These are phyloP conservation scores for Termitomyces sp. DNA, from an alignment of 768 basidiomycete genomes.

Conservation along the genomic window DNA sequence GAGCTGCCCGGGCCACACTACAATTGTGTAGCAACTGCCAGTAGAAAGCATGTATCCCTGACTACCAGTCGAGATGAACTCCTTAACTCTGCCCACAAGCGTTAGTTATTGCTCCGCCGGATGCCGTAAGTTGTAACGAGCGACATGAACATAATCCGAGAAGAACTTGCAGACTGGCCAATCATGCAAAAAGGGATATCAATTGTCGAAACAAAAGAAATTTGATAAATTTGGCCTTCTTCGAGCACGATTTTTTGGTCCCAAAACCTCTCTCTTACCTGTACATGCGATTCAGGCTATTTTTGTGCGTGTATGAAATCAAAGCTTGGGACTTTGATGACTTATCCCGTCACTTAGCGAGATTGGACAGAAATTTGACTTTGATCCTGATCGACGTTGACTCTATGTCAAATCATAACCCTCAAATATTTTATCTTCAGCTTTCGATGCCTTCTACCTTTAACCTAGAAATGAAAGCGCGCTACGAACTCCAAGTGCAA, in stretches of 20 bases:
- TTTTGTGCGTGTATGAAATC: background rate
- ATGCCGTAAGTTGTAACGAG: constrained; percentile 1
- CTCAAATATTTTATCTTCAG: constrained; percentile 1
- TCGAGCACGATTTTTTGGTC: background rate
- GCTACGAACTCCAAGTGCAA: background rate
- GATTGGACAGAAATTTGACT: constrained; percentile 4
- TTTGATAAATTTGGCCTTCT: background rate
- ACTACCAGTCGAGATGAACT: background rate
- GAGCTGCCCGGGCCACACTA: background rate
- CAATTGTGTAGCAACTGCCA: constrained; percentile 2
- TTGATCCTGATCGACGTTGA: background rate
- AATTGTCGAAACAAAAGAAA: background rate
- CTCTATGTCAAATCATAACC: background rate
- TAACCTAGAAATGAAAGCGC: constrained; percentile 1
- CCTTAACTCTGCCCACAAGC: background rate
- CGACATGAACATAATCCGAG: background rate
- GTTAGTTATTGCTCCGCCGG: constrained; percentile 1
- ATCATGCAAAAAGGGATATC: background rate
- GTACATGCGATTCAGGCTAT: constrained; percentile 2
- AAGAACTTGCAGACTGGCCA: constrained; percentile 6
- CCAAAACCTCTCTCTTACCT: background rate
- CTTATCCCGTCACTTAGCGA: background rate
- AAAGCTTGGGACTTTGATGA: background rate
- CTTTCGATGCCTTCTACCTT: constrained; percentile 1
- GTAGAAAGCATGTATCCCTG: background rate